Evolutionary conservation across 495 filamentous ascomycete species (phyloP).

Genomic region (Barbatosphaeria neglecta): DNA sequence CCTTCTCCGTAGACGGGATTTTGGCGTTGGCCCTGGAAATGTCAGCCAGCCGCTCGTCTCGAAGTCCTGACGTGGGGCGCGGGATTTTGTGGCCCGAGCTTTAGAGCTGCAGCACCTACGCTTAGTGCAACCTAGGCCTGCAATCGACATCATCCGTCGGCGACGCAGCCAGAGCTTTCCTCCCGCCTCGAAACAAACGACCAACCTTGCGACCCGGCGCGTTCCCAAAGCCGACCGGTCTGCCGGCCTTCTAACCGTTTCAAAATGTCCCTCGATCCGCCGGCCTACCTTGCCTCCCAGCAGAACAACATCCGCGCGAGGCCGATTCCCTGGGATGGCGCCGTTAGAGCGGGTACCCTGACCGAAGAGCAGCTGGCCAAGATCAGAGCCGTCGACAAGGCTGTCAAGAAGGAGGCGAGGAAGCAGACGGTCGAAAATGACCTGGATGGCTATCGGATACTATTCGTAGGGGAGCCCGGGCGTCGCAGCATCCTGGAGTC

Average conservation of each 20-base stretch:
- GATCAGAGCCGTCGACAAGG: constrained; percentile 96
- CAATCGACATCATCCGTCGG: neutral
- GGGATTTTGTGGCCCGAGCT: neutral
- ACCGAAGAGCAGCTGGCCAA: constrained; percentile 88
- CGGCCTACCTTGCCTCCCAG: constrained; percentile 77
- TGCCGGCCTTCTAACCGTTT: too few species aligned
- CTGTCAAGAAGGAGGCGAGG: constrained; percentile 69
- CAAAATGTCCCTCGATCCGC: constrained; percentile 79
- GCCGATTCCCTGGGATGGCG: constrained; percentile 96
- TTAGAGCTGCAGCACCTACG: neutral
- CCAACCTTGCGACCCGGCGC: too few species aligned
- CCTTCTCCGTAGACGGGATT: too few species aligned
- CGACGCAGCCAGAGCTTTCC: neutral
- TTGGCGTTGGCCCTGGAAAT: too few species aligned
- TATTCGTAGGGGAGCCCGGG: constrained; percentile 62
- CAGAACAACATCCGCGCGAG: constrained; percentile 91
- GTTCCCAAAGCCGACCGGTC: too few species aligned
- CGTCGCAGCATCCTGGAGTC: constrained; percentile 70
- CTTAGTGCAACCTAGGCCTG: neutral
- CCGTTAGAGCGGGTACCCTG: constrained; percentile 84
- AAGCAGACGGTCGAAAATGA: constrained; percentile 70
- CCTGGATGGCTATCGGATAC: constrained; percentile 58
- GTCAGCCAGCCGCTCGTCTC: too few species aligned
- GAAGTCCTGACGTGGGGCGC: neutral
- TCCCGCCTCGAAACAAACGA: neutral